A percentile compares a stretch with the other conserved stretches of the same genome.
Conservation (phyloP, 805 yeast genomes). For the Clavispora vitiphila region DNA sequence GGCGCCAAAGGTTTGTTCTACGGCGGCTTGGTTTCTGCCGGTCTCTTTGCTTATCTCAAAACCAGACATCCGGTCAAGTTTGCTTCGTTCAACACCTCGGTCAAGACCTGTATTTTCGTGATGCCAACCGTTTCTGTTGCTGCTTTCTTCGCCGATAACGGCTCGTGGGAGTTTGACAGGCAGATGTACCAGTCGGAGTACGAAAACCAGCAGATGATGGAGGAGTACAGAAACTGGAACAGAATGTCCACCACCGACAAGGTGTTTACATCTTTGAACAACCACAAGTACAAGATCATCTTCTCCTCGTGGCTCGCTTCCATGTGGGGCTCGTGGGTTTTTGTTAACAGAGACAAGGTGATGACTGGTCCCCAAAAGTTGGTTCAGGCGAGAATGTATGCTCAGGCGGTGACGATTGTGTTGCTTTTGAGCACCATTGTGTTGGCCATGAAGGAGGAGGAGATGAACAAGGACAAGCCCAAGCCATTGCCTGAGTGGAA, state of each 20-base stretch:
- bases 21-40: conserved; percentile 29
- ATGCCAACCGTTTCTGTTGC: conserved; percentile 36
- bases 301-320: conserved; percentile 37
- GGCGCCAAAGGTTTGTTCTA: conserved; percentile 36
- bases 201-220: conserved; percentile 23
- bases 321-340: conserved; percentile 26
- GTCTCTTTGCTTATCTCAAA: conserved; percentile 29
- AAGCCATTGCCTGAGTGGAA: conserved; percentile 24
- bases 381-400: conserved; percentile 28
- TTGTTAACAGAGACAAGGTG: conserved; percentile 23
- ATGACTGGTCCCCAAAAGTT: conserved; percentile 23
- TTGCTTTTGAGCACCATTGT: conserved; percentile 24
- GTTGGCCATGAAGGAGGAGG: conserved; percentile 24
- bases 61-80: conserved; percentile 30
- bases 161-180: conserved; percentile 40
- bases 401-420: conserved; percentile 24
- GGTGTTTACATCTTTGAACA: conserved; percentile 21
- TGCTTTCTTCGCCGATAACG: conserved; percentile 42
- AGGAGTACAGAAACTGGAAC: conserved; percentile 34
- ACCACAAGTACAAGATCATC: conserved; percentile 34
- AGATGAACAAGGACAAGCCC: conserved; percentile 17
- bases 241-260: conserved; percentile 26
- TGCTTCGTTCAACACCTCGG: conserved; percentile 30
- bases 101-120: conserved; percentile 33
- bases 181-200: conserved; percentile 29